Conservation (phyloP, 2,329 filamentous ascomycete species). For the Pseudogymnoascus sp. region DNA sequence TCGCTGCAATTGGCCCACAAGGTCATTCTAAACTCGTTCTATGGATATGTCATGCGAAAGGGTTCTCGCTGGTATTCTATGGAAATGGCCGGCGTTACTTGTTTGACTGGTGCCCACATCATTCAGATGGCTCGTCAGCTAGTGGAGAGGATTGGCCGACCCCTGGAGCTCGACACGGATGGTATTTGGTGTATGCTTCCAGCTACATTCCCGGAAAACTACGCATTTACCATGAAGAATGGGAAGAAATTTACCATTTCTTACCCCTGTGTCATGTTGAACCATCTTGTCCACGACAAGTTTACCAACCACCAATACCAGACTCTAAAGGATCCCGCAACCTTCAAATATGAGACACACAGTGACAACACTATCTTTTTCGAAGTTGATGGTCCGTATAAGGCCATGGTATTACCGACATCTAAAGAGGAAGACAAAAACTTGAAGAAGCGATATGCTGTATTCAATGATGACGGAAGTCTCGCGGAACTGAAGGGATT, state of each 20-base stretch:
- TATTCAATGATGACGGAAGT: slow-evolving; percentile 96
- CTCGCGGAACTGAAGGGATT: slow-evolving; percentile 95
- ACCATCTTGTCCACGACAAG: slow-evolving; percentile 86
- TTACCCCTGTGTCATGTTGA: slow-evolving; percentile 98
- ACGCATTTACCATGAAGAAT: slow-evolving; percentile 85
- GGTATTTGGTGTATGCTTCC: slow-evolving; percentile 99
- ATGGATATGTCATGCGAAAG: slow-evolving; percentile 98
- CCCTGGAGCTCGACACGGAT: slow-evolving; percentile 91
- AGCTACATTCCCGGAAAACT: slow-evolving; percentile 93
- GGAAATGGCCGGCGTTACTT: slow-evolving; percentile 98
- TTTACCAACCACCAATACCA: slow-evolving; percentile 99
- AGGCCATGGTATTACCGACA: slow-evolving; percentile 92
- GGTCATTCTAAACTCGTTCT: slow-evolving; percentile 98
- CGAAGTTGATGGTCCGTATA: slow-evolving; percentile 96
- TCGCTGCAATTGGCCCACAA: slow-evolving; percentile 96
- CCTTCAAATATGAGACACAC: slow-evolving; percentile 88
- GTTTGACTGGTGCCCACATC: slow-evolving; percentile 89
- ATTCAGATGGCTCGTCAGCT: slow-evolving; percentile 93
- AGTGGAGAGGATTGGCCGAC: slow-evolving; percentile 86
- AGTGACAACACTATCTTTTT: slow-evolving; percentile 99
- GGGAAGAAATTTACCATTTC: slow-evolving; percentile 96
- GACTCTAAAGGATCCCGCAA: slow-evolving; percentile 69
- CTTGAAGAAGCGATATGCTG: slow-evolving; percentile 96
- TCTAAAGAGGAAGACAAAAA: slow-evolving; percentile 99
- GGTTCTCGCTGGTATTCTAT: slow-evolving; percentile 98